Evolutionary conservation across 2,329 filamentous ascomycete species (phyloP), one percentile per base, ranked within the genome.

Genomic region (Boeremia lycopersici): DNA sequence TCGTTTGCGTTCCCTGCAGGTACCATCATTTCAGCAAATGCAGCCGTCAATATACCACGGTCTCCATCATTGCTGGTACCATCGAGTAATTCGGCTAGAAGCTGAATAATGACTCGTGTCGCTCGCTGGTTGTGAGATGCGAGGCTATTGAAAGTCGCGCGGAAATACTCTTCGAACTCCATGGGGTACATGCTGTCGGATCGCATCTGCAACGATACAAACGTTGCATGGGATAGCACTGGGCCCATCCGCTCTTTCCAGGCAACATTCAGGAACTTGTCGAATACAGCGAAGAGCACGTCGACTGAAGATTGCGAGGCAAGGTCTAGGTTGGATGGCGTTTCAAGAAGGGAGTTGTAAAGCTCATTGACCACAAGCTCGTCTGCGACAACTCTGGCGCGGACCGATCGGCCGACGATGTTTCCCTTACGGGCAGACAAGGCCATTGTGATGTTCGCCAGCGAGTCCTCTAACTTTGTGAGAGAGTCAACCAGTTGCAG

Each of bases 51-150:
- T 19, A 91, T 90, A 43, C 93, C 93, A 42, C 93, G 85, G 71
- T 97, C 93, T 29, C 91, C 89, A 69, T 97, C 93, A 66, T 96
- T 96, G 45, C 88, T 88, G 62, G 92, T 96, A 2, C 91, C 92
- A 61, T 96, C 92, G 6, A 97, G 83, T 28, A 98, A 79, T 69
- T 96, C 91, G 0, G 91, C 90, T 23, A 98, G 81, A 29, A 98
- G 82, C 67, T 91, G 93, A 69, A 97, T 88, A 45, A 96, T 84
- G 0, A 89, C 86, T 33, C 89, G 89, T 61, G 97, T 90, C 0
- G 93, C 92, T 57, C 93, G 85, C 60, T 84, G 83, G 55, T 86
- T 86, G 54, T 86, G 84, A 17, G 83, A 82, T 6, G 79, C 76
- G 63, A 86, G 78, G 10, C 82, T 80, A 26, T 76, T 75, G 33